phyloP scores from a whole-genome alignment of 805 yeast genomes.

The Myxozyma monticola region DNA sequence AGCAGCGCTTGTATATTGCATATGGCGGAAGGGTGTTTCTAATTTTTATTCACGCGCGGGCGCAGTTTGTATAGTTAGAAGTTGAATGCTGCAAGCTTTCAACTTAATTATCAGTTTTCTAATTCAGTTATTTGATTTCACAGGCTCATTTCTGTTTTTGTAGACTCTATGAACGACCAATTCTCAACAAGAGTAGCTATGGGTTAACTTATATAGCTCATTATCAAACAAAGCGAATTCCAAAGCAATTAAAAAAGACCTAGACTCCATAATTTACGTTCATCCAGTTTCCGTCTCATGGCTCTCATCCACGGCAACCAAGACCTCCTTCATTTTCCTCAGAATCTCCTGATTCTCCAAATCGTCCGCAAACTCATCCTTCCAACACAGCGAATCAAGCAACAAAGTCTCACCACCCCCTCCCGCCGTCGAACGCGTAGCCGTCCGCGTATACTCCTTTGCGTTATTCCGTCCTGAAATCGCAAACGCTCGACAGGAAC shows the following conservation, averaged over 20 bases:
- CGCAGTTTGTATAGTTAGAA: too few species aligned
- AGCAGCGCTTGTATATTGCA: too few species aligned
- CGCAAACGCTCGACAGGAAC: slow-evolving; percentile 12
- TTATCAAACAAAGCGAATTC: too few species aligned
- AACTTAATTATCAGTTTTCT: too few species aligned
- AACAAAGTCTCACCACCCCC: background rate
- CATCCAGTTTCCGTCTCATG: background rate
- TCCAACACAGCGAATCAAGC: slow-evolving; percentile 8
- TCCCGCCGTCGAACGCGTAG: background rate
- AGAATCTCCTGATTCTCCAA: slow-evolving; percentile 3
- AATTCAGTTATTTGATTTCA: too few species aligned
- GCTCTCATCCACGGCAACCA: slow-evolving; percentile 10
- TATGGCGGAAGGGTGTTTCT: too few species aligned
- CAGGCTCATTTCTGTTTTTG: too few species aligned
- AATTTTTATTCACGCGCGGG: too few species aligned
- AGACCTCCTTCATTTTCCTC: slow-evolving; percentile 7
- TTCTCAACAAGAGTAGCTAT: too few species aligned
- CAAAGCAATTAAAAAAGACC: background rate
- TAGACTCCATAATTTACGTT: background rate
- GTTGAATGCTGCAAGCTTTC: too few species aligned
- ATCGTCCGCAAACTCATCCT: slow-evolving; percentile 6
- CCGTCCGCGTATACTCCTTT: slow-evolving; percentile 14
- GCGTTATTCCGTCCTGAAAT: slow-evolving; percentile 1
- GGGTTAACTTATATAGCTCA: too few species aligned
- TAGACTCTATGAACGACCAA: too few species aligned